Conservation (phyloP, 192 early-diverging fungal genomes). For the Coemansia sp. region DNA sequence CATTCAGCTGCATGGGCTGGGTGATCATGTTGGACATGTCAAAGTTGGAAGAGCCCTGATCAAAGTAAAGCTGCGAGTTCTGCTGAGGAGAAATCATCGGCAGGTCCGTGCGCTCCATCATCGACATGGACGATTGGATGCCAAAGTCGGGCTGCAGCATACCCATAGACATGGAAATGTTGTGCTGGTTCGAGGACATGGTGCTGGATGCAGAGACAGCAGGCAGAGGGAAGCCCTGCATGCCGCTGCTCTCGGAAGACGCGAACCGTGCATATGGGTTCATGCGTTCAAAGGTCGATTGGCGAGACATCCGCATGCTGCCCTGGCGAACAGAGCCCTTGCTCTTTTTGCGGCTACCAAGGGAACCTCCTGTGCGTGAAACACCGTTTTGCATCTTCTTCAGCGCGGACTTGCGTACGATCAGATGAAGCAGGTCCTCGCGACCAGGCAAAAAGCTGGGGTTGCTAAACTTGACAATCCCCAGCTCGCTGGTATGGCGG, state of each 20-base stretch:
- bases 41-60: conserved; percentile 19
- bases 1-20: conserved; percentile 18
- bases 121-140: conserved; percentile 13
- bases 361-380: conserved; percentile 14
- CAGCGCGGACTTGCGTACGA: conserved; percentile 52
- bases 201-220: conserved; percentile 11
- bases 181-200: conserved; percentile 26
- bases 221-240: conserved; percentile 29
- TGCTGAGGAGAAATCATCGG: conserved; percentile 21
- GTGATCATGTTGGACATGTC: conserved; percentile 25
- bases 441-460: conserved; percentile 43
- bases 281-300: conserved; percentile 33
- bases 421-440: conserved; percentile 28
- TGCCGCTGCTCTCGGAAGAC: conserved; percentile 8
- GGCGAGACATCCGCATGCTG: conserved; percentile 24
- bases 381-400: conserved; percentile 32
- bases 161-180: conserved; percentile 33
- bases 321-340: conserved; percentile 33
- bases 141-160: conserved; percentile 27
- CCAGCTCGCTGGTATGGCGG: conserved; percentile 45
- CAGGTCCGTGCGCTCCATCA: conserved; percentile 26
- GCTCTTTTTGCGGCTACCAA: conserved; percentile 25
- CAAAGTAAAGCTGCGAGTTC: conserved; percentile 33
- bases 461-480: conserved; percentile 49
- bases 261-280: conserved; percentile 36